Evolutionary conservation across 2,329 filamentous ascomycete species (phyloP).

Genomic region (Mycosphaerella sp.): DNA sequence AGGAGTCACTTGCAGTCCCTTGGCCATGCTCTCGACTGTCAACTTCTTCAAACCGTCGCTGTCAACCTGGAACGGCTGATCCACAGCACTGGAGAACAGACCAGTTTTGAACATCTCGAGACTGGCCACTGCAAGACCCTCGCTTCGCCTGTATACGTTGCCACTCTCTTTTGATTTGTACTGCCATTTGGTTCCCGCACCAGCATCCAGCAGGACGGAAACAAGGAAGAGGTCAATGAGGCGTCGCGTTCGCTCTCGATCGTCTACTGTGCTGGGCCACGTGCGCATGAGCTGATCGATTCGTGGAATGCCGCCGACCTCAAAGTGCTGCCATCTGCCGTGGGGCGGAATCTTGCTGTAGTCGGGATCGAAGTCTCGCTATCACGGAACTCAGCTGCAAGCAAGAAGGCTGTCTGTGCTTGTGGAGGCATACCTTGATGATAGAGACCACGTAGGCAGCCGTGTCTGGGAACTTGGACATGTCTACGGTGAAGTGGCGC

Average conservation of each 20-base stretch:
- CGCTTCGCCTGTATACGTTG: constrained; percentile 73
- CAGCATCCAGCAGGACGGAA: constrained; percentile 78
- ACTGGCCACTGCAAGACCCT: constrained; percentile 73
- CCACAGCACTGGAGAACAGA: constrained; percentile 74
- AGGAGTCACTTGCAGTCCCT: constrained; percentile 76
- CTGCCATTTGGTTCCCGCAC: constrained; percentile 82
- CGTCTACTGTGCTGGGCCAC: constrained; percentile 64
- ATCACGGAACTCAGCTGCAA: constrained; percentile 12
- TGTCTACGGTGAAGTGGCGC: constrained; percentile 82
- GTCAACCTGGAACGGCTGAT: constrained; percentile 85
- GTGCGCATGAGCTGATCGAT: constrained; percentile 64
- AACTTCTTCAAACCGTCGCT: constrained; percentile 69
- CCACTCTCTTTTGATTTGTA: constrained; percentile 90
- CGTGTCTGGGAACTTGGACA: constrained; percentile 75
- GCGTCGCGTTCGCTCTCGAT: constrained; percentile 65
- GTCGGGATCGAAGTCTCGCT: constrained; percentile 65
- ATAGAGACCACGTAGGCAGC: constrained; percentile 85
- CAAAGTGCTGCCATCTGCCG: constrained; percentile 77
- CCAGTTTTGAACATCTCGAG: constrained; percentile 93
- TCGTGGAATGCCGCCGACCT: constrained; percentile 69
- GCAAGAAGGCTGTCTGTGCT: not conserved
- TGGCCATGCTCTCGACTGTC: constrained; percentile 67
- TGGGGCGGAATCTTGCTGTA: constrained; percentile 76
- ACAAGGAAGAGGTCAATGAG: constrained; percentile 72
- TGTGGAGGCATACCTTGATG: constrained; percentile 64